Conservation (phyloP, 805 yeast species). For the Priceomyces fermenticarens region DNA sequence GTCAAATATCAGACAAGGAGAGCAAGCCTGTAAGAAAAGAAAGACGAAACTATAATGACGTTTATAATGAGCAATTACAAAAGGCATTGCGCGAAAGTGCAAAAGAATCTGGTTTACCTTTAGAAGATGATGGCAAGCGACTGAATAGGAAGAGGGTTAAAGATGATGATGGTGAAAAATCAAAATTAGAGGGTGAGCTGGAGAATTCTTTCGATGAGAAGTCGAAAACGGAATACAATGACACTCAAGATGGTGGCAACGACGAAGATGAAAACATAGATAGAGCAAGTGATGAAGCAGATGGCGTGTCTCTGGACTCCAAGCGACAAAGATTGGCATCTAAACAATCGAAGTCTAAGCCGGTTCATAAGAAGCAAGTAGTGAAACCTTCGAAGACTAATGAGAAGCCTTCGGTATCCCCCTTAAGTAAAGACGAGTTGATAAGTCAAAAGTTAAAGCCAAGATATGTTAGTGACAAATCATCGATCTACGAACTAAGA, state of each 20-base stretch:
- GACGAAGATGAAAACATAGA: slow-evolving; percentile 12
- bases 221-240: slow-evolving; percentile 5
- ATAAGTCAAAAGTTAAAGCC: slow-evolving; percentile 78
- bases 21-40: slow-evolving; percentile 25
- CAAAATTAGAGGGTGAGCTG: slow-evolving; percentile 6
- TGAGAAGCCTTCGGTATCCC: slow-evolving; percentile 13
- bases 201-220: slow-evolving; percentile 7
- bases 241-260: slow-evolving; percentile 5
- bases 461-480: slow-evolving; percentile 72
- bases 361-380: neutral
- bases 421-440: slow-evolving; percentile 40
- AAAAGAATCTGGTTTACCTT: slow-evolving; percentile 37
- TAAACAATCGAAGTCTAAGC: slow-evolving; percentile 10
- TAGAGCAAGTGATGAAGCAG: slow-evolving; percentile 7
- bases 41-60: slow-evolving; percentile 31
- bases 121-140: slow-evolving; percentile 7
- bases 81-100: slow-evolving; percentile 58
- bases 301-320: slow-evolving; percentile 2
- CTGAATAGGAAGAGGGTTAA: slow-evolving; percentile 8
- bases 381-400: slow-evolving; percentile 16
- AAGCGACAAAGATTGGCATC: slow-evolving; percentile 12
- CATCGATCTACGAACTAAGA: slow-evolving; percentile 78
- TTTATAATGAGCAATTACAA: slow-evolving; percentile 40
- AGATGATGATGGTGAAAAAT: slow-evolving; percentile 10
- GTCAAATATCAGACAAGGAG: slow-evolving; percentile 15